These are phyloP conservation scores for Pleurotus ostreatus DNA, from an alignment of 768 basidiomycete genomes.

Conservation along the genomic window DNA sequence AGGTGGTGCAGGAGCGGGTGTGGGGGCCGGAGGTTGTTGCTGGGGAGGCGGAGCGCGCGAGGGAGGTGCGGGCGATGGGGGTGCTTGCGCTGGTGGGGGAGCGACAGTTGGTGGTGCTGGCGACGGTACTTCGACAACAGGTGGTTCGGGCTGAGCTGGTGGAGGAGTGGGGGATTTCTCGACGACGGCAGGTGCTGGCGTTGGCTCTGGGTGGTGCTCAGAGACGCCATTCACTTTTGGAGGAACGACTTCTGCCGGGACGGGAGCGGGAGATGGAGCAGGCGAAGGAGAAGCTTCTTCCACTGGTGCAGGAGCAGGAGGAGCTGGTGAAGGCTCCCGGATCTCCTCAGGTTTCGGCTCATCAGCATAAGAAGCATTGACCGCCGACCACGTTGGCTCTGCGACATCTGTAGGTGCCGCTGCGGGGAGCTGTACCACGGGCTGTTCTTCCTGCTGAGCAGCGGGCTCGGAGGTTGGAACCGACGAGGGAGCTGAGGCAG, in stretches of 20 bases:
- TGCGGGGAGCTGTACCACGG: neutral
- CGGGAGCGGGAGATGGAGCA: constrained; percentile 21
- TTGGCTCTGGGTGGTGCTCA: constrained; percentile 28
- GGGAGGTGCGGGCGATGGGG: constrained; percentile 24
- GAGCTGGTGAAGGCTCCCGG: constrained; percentile 20
- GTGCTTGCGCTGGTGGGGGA: constrained; percentile 16
- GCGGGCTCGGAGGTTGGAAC: neutral
- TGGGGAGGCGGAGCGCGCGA: constrained; percentile 18
- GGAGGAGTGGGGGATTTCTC: constrained; percentile 20
- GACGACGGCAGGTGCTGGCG: constrained; percentile 24
- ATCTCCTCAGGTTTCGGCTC: constrained; percentile 14
- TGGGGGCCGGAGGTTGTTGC: constrained; percentile 21
- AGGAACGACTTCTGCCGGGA: constrained; percentile 15
- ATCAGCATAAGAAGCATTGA: constrained; percentile 23
- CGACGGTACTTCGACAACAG: constrained; percentile 16
- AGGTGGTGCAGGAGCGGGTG: constrained; percentile 33
- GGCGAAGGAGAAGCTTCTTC: constrained; percentile 24
- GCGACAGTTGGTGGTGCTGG: constrained; percentile 27
- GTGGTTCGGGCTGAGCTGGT: constrained; percentile 10
- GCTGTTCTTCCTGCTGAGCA: constrained; percentile 2
- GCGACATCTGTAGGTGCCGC: constrained; percentile 9
- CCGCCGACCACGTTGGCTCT: constrained; percentile 18
- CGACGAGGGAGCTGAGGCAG: constrained; percentile 28
- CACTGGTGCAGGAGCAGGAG: constrained; percentile 28
- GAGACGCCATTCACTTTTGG: constrained; percentile 22